phyloP scores from a whole-genome alignment of 106 monocot species.

The Phalaenopsis aphrodite region DNA sequence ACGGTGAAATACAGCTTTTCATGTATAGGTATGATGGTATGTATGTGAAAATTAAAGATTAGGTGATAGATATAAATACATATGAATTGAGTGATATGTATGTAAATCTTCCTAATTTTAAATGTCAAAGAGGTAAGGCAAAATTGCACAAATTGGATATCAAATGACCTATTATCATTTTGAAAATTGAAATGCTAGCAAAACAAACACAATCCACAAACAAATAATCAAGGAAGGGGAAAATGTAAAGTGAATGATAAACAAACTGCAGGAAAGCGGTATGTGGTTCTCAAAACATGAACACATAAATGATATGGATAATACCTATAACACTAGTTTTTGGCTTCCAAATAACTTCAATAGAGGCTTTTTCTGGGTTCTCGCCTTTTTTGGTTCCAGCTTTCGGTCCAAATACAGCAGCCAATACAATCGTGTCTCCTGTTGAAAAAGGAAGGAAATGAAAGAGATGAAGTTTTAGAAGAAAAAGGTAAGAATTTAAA shows the following conservation, averaged over 20 bases:
- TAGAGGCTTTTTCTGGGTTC: slow-evolving; percentile 91
- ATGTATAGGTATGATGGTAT: too few relatives aligned
- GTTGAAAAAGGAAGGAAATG: not conserved
- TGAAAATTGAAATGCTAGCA: not conserved
- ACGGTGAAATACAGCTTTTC: too few relatives aligned
- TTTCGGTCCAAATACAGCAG: slow-evolving; percentile 96
- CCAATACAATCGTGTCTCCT: slow-evolving; percentile 89
- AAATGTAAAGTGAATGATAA: too few relatives aligned
- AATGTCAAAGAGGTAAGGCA: not conserved
- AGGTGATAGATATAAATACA: too few relatives aligned
- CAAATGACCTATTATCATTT: not conserved
- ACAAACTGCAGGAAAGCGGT: not conserved
- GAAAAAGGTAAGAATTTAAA: not conserved
- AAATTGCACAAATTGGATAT: not conserved
- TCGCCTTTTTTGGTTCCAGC: slow-evolving; percentile 89
- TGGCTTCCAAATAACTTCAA: slow-evolving; percentile 97
- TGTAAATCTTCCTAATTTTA: too few relatives aligned
- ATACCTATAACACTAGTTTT: slow-evolving; percentile 90
- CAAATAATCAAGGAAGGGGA: not conserved
- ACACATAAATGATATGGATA: not conserved
- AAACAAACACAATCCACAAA: not conserved
- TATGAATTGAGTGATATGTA: too few relatives aligned
- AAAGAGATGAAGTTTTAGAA: not conserved
- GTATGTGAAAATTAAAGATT: too few relatives aligned
- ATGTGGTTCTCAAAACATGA: not conserved